Conservation (phyloP, 164 flowering plant genomes). For the Chimonanthus praecox region DNA sequence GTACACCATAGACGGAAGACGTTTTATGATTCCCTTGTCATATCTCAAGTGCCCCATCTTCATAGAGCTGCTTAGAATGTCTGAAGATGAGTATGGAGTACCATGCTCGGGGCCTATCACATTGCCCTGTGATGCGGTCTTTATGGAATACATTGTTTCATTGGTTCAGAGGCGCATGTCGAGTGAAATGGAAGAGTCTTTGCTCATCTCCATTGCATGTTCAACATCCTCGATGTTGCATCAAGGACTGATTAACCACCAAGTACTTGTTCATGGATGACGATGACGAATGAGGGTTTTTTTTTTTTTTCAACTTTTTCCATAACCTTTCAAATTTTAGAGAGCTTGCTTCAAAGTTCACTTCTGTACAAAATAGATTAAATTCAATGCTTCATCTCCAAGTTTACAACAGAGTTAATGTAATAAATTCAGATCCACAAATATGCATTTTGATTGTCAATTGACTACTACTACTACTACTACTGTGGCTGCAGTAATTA, state of each 20-base stretch:
- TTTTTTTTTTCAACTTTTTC: too few species aligned
- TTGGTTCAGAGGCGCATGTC: background rate
- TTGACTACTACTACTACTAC: too few species aligned
- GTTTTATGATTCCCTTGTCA: conserved; percentile 21
- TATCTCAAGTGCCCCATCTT: conserved; percentile 12
- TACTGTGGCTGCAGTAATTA: too few species aligned
- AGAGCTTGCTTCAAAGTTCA: too few species aligned
- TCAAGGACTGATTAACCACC: background rate
- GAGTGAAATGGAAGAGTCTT: conserved; percentile 12
- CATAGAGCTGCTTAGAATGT: conserved; percentile 14
- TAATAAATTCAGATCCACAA: too few species aligned
- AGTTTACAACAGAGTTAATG: too few species aligned
- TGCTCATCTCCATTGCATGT: conserved; percentile 7
- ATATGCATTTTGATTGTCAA: too few species aligned
- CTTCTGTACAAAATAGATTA: too few species aligned
- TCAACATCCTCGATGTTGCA: background rate
- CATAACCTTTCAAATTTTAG: too few species aligned
- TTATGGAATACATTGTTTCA: conserved; percentile 17
- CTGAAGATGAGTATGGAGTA: conserved; percentile 23
- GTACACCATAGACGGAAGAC: conserved; percentile 19
- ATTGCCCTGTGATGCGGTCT: conserved; percentile 19
- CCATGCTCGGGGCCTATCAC: conserved; percentile 15
- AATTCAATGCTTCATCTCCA: too few species aligned
- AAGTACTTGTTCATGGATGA: background rate
- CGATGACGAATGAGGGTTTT: too few species aligned